A percentile compares a stretch with the other conserved stretches of the same genome.
phyloP scores from a whole-genome alignment of 768 basidiomycete genomes.

The Suillus luteus region DNA sequence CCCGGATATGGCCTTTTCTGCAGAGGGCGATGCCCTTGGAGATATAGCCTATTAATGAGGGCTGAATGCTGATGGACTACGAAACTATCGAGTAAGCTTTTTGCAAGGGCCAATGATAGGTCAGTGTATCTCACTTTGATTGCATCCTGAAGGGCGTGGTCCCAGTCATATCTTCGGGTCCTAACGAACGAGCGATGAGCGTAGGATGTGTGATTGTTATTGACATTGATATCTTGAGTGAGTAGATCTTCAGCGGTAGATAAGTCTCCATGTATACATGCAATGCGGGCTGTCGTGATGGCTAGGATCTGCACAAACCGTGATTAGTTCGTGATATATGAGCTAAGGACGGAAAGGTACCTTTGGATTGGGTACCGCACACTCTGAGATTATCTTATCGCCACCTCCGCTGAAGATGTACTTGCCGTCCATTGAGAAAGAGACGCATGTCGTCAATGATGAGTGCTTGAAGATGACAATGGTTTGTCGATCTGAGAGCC shows the following conservation, averaged over 20 bases:
- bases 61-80: neutral
- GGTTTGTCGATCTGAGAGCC: neutral
- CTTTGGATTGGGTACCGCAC: neutral
- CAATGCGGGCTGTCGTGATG: neutral
- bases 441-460: neutral
- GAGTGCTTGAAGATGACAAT: neutral
- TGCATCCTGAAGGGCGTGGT: neutral
- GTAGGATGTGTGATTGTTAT: neutral
- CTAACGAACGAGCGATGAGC: neutral
- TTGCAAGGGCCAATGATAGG: fast-evolving
- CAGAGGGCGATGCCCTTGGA: neutral
- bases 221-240: neutral
- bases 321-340: neutral
- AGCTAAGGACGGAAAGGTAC: neutral
- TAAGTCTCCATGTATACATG: neutral
- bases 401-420: neutral
- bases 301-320: neutral
- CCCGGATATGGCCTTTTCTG: neutral
- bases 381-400: neutral
- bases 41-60: neutral
- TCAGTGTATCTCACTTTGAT: neutral
- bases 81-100: neutral
- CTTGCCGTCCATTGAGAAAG: neutral
- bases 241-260: neutral
- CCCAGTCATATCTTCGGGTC: neutral